Evolutionary conservation across 768 basidiomycete species (phyloP), one percentile per base, ranked within the genome.

Genomic region (Hebeloma cylindrosporum): DNA sequence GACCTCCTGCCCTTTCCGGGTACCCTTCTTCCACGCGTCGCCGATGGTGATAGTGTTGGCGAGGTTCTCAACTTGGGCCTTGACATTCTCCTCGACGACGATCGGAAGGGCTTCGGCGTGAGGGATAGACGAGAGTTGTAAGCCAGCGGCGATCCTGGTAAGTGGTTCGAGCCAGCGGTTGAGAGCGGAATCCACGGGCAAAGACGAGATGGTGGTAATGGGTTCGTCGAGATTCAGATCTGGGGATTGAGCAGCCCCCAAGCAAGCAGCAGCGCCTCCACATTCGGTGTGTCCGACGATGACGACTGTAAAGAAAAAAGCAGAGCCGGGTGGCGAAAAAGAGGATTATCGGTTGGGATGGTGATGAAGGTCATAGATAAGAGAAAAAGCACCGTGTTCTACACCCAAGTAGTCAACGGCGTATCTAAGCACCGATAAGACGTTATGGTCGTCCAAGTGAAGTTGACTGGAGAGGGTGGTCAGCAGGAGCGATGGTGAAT

Each of bases 281-380:
- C 92, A 95, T 43, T 80, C 71, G 8, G 84, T 82, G 61, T 95
- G 92, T 13, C 92, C 92, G 18, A 85, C 87, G 55, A 94, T 69
- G 50, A 90, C 70, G 48, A 94, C 88, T 91, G 56, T 43, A 51
- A 35, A 35, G 26, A 47, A n/a, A n/a, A n/a, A n/a, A n/a, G n/a
- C n/a, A n/a, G n/a, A 38, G 30, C 46, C 44, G 57, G 54, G 51
- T 47, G 58, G 44, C 25, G 51, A 45, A 40, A 40, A 43, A 57
- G 42, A 40, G 45, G 7, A 42, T 36, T 21, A 32, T 54, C 50
- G 62, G 62, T 70, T 68, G 62, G 69, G 58, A 67, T 58, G 50
- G 49, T 43, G 51, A 48, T 51, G 40, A 50, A 4, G 26, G 47
- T 16, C 43, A 49, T 45, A 40, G 48, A 38, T 22, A 61, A 58